phyloP scores from a whole-genome alignment of 148 eudicot genomes.

The Gaultheria prostrata region DNA sequence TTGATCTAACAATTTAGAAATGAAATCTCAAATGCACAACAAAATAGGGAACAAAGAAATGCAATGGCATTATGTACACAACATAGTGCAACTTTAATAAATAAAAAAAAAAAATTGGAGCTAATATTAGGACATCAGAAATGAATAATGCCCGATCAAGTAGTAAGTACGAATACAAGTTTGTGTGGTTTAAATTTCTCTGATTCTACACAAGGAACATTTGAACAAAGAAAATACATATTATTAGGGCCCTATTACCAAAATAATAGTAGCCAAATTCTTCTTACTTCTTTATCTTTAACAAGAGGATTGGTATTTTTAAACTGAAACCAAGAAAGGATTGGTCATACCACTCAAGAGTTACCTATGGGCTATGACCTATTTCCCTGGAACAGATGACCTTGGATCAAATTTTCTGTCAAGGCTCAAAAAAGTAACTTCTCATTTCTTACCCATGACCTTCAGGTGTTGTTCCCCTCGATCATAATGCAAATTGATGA shows the following conservation, averaged over 20 bases:
- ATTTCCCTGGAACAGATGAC: neutral
- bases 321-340: neutral
- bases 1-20: neutral
- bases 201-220: neutral
- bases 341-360: neutral
- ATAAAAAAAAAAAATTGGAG: no score
- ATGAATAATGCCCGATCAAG: neutral
- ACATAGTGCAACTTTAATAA: neutral
- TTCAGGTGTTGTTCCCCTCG: neutral
- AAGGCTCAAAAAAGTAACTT: neutral
- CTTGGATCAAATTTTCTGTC: neutral
- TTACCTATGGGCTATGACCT: neutral
- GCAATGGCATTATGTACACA: neutral
- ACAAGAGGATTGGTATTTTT: neutral
- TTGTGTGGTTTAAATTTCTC: neutral
- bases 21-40: neutral
- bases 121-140: neutral
- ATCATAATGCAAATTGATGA: neutral
- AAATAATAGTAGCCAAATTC: neutral
- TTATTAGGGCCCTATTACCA: neutral
- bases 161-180: neutral
- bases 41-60: neutral
- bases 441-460: neutral
- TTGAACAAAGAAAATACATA: neutral
- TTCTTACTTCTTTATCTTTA: neutral